Evolutionary conservation across 768 basidiomycete genomes (phyloP).

Genomic region (Lactarius akahatsu): DNA sequence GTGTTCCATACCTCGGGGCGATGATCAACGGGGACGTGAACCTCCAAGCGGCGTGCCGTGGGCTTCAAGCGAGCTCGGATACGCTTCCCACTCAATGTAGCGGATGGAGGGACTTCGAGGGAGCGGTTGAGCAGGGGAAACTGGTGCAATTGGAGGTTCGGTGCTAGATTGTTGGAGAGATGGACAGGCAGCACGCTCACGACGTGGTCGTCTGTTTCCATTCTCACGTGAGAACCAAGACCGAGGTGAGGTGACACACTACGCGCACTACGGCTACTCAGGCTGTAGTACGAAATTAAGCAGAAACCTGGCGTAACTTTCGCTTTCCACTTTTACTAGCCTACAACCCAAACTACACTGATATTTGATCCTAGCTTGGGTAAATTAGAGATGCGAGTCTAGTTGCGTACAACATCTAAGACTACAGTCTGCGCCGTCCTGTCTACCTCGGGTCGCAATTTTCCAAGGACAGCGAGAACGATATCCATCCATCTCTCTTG

Average conservation of each 20-base stretch:
- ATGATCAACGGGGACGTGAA: conserved; percentile 80
- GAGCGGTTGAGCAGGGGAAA: conserved; percentile 75
- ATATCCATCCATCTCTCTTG: conserved; percentile 75
- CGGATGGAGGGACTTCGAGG: conserved; percentile 75
- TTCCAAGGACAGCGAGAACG: conserved; percentile 61
- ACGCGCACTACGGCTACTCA: too few species aligned
- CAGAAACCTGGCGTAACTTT: not conserved
- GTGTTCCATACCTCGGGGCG: conserved; percentile 78
- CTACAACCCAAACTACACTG: not conserved
- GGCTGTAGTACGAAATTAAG: too few species aligned
- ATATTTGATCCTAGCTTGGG: not conserved
- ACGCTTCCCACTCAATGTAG: conserved; percentile 67
- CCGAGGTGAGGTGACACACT: too few species aligned
- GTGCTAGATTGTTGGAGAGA: conserved; percentile 57
- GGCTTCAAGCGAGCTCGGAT: conserved; percentile 75
- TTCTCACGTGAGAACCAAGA: conserved; percentile 5
- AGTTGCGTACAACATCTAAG: conserved; percentile 20
- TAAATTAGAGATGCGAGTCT: conserved; percentile 8
- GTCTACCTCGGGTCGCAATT: conserved; percentile 37
- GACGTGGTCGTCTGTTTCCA: conserved; percentile 54
- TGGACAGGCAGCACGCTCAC: conserved; percentile 71
- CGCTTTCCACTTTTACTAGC: not conserved
- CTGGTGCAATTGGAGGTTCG: conserved; percentile 76
- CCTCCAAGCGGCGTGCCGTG: conserved; percentile 58
- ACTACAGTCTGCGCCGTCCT: conserved; percentile 14